Evolutionary conservation across 1,284 basidiomycete genomes (phyloP), one percentile per base, ranked within the genome.

Genomic region (Papiliotrema fonsecae): DNA sequence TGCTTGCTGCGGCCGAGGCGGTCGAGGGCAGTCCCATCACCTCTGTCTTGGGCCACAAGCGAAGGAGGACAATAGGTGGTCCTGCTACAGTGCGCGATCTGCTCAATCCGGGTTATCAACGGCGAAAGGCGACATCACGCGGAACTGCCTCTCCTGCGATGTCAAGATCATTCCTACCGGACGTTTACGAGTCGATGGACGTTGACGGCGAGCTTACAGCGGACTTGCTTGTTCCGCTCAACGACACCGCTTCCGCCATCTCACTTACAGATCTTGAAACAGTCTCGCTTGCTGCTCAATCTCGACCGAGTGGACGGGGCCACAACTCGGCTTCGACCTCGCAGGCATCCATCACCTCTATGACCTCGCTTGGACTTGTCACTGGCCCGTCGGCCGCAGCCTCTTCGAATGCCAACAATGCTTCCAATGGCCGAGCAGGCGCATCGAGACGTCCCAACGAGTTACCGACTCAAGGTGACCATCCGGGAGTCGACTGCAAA

Each of bases 401-500:
- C 38, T 19, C 37, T 13, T 42, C 45, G 14, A 37, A n/a, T 21
- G 25, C 30, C 30, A 31, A 9, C 16, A 6, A 16, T 10, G 10
- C 45, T 35, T 2, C 37, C 36, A 19, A 37, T 6, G 25, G 11
- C 13, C 11, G 34, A 39, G 44, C 49, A 31, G 49, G 48, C 2
- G 51, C 48, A 2, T 56, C 57, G 13, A 53, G 65, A 31, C 67
- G 68, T 52, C 50, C 62, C 35, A 68, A 68, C 54, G 67, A 71
- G 51, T 56, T 69, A 14, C 64, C 69, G 0, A 64, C 67, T 5
- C 60, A 68, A 30, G 67, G 67, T 28, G 57, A 62, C 21, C 55
- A 54, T 39, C 69, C 69, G 2, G 69, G 69, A 4, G 61, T 61
- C 40, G 69, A 73, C 50, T 71, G 69, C 55, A 72, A 72, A 56